Evolutionary conservation across 2,329 filamentous ascomycete genomes (phyloP).

Genomic region (Aspergillaceae sp.): DNA sequence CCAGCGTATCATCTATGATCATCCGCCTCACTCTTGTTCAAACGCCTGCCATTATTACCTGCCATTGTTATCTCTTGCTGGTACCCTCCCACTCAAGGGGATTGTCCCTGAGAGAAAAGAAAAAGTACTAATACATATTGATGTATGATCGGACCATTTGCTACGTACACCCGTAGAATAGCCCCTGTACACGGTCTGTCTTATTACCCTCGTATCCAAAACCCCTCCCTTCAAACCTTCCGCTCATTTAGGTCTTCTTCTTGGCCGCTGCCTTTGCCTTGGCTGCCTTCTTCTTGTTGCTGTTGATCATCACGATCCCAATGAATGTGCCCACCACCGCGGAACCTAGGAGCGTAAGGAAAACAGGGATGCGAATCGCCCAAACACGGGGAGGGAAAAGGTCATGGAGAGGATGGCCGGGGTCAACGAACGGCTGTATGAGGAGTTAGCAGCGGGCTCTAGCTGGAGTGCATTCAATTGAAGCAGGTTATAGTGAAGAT

Average conservation of each 20-base stretch:
- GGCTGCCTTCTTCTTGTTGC: constrained; percentile 93
- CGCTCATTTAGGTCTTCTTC: constrained; percentile 53
- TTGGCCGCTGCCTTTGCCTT: constrained; percentile 77
- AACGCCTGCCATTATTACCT: neutral
- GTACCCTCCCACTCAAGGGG: neutral
- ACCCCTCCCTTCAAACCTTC: neutral
- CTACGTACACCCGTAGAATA: too few species aligned
- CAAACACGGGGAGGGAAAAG: constrained; percentile 96
- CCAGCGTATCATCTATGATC: neutral
- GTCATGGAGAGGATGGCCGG: constrained; percentile 83
- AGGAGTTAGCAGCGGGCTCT: too few species aligned
- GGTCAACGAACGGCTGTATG: constrained; percentile 85
- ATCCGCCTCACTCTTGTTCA: neutral
- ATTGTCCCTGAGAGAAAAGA: neutral
- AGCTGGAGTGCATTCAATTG: neutral
- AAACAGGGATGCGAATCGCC: constrained; percentile 97
- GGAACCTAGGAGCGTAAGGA: constrained; percentile 82
- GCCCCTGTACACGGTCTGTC: neutral
- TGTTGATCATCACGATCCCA: constrained; percentile 95
- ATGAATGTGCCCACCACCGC: constrained; percentile 95
- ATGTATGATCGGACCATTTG: too few species aligned
- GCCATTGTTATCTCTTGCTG: too few species aligned
- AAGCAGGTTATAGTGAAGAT: neutral
- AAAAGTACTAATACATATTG: neutral
- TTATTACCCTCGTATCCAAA: too few species aligned